Evolutionary conservation across 352 stramenopile species (phyloP), one percentile per base, ranked within the genome.

Genomic region (Pythium insidiosum): DNA sequence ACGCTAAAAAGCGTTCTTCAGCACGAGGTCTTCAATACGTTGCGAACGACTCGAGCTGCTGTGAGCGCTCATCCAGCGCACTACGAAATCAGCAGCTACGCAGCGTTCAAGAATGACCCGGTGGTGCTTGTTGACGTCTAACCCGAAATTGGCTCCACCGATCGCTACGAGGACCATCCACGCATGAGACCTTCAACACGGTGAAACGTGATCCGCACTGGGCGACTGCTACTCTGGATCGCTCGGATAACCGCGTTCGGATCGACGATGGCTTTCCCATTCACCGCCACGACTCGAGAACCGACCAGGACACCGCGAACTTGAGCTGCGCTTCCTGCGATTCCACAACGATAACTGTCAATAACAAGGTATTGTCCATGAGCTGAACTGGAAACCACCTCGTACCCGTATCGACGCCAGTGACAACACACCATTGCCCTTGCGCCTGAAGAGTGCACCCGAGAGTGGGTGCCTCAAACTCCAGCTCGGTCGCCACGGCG

Each of bases 171-270:
- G 23, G 46, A 73, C 76, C 76, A 86, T 5, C 66, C 76, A 38
- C 73, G 64, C 73, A 87, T 89, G 15, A 89, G 61, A 0, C 73
- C 73, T 60, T 89, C 73, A n/a, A 89, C 73, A 12, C 75, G 78
- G 55, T 83, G 75, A 36, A 90, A 64, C 20, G 61, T 83, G 44
- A 90, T 63, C 40, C 66, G 50, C 22, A 90, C 57, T 12, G 78
- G 78, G 33, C 78, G 73, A 25, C 59, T 40, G 3, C 66, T 74
- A 10, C 65, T 72, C 41, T 67, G 61, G 38, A 90, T 78, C 31
- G 64, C 52, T 11, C 44, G 56, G 31, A 88, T 63, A 28, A 68
- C 49, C 18, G 87, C 75, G n/a, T n/a, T n/a, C n/a, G n/a, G n/a
- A n/a, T n/a, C n/a, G n/a, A n/a, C n/a, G n/a, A n/a, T n/a, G n/a